phyloP scores from a whole-genome alignment of 2,329 filamentous ascomycete species.

The Ceratocystis harringtonii region DNA sequence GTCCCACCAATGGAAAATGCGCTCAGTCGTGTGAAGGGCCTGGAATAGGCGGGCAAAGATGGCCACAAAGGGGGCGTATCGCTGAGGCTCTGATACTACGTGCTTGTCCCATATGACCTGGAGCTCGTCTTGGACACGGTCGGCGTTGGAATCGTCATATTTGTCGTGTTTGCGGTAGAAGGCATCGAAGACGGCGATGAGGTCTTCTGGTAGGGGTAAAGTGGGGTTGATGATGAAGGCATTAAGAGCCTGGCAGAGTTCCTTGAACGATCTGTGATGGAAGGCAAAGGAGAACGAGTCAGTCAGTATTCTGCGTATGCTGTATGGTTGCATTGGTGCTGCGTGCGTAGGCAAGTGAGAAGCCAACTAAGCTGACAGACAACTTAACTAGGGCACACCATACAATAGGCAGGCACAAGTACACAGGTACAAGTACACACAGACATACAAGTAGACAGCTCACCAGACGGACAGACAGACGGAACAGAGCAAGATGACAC shows the following conservation, averaged over 20 bases:
- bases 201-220: conserved; percentile 51
- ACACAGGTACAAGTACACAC: background rate
- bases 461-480: background rate
- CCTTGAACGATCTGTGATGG: conserved; percentile 39
- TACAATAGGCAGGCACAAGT: too few species aligned
- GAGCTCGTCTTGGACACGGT: conserved; percentile 60
- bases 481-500: background rate
- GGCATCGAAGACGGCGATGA: conserved; percentile 44
- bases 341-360: background rate
- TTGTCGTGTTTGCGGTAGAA: conserved; percentile 55
- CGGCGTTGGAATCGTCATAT: conserved; percentile 52
- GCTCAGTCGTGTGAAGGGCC: conserved; percentile 45
- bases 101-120: conserved; percentile 49
- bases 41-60: conserved; percentile 50
- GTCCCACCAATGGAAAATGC: conserved; percentile 59
- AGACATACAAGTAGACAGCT: background rate
- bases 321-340: conserved; percentile 12
- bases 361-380: background rate
- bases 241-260: conserved; percentile 43
- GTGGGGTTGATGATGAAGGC: conserved; percentile 34
- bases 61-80: conserved; percentile 52
- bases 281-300: conserved; percentile 18
- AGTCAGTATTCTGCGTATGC: conserved; percentile 7
- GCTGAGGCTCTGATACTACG: conserved; percentile 40
- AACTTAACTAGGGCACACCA: too few species aligned